Evolutionary conservation across 192 early-diverging fungal species (phyloP), one percentile per base, ranked within the genome.

Genomic region (Lobosporangium transversale): DNA sequence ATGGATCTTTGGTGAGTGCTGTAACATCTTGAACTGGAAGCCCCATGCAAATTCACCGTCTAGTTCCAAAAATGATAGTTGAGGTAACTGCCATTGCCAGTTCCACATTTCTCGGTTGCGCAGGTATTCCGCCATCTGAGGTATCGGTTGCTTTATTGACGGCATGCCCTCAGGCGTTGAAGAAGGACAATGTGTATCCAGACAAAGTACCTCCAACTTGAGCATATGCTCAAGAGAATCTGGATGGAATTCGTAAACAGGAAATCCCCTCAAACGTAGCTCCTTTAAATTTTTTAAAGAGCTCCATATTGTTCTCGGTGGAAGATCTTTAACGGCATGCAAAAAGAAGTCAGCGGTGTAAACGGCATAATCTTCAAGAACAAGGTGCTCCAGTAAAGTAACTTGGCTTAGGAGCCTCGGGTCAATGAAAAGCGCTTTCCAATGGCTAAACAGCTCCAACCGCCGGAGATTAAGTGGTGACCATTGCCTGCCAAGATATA

Each of bases 181-280:
- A 15, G 44, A 20, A 40, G 37, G 7, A 40, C 7, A 40, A 20
- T 45, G 15, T 14, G 15, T 45, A 5, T 40, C 27, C 23, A 58
- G 55, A 23, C 55, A 24, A 11, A 58, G 35, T 18, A 58, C 20
- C 37, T 37, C 35, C 40, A 58, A 37, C 55, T 26, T 58, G 14
- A 37, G 24, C 33, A 58, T 12, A 3, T 37, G 35, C 4, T 20
- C 18, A 15, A 45, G 44, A 45, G 44, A 20, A 14, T 45, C 44
- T 45, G 44, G 44, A 45, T 45, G 44, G 15, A 45, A 45, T 14
- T 20, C 44, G 5, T 20, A 20, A 20, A 20, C 15, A 4, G 15
- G 21, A 15, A 45, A 20, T 45, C 44, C 44, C 44, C 14, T 14
- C 15, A 45, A 14, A 20, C 14, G 15, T 14, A 45, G 21, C 15